Evolutionary conservation across 78 protist genomes (phyloP), one percentile per base, ranked within the genome.

Genomic region (slime mould (Dictyostelium discoideum)): DNA sequence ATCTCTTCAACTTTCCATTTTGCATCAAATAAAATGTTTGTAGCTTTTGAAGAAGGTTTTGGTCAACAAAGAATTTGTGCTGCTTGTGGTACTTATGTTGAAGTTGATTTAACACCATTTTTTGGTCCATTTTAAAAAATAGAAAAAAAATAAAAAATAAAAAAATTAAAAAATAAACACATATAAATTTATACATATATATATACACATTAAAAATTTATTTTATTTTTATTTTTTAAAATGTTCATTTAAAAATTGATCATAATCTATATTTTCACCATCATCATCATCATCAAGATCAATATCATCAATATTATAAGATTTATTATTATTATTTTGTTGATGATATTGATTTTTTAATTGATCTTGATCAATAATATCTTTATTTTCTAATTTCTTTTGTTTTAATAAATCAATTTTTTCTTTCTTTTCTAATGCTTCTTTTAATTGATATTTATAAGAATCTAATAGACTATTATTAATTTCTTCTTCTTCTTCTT

Each of bases 11-110:
- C 92, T 57, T 96, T 57, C 88, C 93, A 85, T 22, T 84, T 85
- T 24, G 78, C 80, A 5, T 20, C 65, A 16, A 72, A 39, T 37
- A 96, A 90, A 39, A 74, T 92, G 93, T 96, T 60, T 63, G 60
- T 84, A 11, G 97, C 97, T 9, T 96, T 8, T 39, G 97, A 96
- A 76, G 85, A 90, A 76, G 97, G 97, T 42, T 26, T 46, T 18
- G 92, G 96, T 44, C 20, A 26, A 24, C 14, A 20, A 26, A 57
- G 94, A 69, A 29, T 65, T 20, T 89, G 94, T 81, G 94, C 94
- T 60, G 63, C 80, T 29, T 89, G 94, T 81, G 82, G 82, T 81
- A 78, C 84, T 40, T 89, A 69, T 69, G 77, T 26, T 69, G 77
- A 69, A 24, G 26, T 24, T 24, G 76, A 67, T 67, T 69, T 69